A percentile compares a stretch with the other conserved stretches of the same genome.
phyloP scores from a whole-genome alignment of 192 early-diverging fungal genomes.

The Spinellus fusiger region DNA sequence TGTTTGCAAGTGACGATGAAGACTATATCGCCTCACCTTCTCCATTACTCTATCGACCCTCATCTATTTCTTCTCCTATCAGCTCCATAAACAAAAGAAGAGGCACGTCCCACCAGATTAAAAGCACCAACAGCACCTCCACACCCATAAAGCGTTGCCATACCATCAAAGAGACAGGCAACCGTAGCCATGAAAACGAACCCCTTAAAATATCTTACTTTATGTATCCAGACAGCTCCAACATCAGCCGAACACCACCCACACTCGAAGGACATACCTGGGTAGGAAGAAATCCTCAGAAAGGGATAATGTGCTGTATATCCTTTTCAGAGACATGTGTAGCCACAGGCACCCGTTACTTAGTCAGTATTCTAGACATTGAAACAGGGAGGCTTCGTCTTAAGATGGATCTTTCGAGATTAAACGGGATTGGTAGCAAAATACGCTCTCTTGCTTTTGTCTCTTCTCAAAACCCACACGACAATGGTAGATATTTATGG shows the following conservation, averaged over 20 bases:
- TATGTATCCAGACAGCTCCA: neutral
- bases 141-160: no score
- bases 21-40: no score
- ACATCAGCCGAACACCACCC: neutral
- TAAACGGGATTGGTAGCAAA: slow-evolving; percentile 36
- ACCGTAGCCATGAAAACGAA: no score
- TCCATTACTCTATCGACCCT: no score
- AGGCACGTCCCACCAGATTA: no score
- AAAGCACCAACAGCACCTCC: no score
- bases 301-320: slow-evolving; percentile 36
- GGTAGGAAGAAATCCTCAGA: neutral
- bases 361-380: slow-evolving; percentile 33
- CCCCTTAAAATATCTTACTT: no score
- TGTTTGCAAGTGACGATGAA: no score
- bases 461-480: slow-evolving; percentile 40
- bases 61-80: no score
- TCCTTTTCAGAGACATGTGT: slow-evolving; percentile 45
- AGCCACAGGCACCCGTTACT: slow-evolving; percentile 34
- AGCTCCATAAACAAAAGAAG: no score
- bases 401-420: slow-evolving; percentile 40
- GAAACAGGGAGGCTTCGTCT: slow-evolving; percentile 39
- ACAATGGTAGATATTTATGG: slow-evolving; percentile 63
- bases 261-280: neutral
- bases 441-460: slow-evolving; percentile 36
- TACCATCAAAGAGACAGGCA: no score